Percentiles rank a stretch among this genome's conserved stretches.
Evolutionary conservation across 371 early-diverging fungal species (phyloP).

Genomic region (Mucor lusitanicus): DNA sequence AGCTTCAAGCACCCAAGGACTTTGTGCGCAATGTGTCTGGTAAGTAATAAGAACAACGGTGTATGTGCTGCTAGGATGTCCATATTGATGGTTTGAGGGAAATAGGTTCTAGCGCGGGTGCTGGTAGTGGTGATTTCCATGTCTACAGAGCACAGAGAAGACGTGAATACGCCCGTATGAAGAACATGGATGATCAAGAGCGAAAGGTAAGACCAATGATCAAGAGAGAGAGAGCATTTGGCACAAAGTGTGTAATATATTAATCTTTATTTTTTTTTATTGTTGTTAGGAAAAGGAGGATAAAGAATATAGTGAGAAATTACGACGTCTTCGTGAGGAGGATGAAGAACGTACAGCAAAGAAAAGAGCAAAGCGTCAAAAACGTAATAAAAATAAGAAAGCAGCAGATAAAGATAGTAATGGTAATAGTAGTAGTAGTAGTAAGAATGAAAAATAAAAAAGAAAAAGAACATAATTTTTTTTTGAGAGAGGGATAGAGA

Average conservation of each 20-base stretch:
- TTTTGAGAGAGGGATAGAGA: background rate
- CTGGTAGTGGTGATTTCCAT: constrained; percentile 96
- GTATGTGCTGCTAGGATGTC: too few relatives aligned
- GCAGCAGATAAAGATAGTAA: constrained; percentile 21
- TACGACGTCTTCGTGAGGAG: constrained; percentile 54
- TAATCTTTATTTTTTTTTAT: background rate
- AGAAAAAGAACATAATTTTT: constrained; percentile 3
- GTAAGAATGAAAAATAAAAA: constrained; percentile 1
- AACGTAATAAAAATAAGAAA: constrained; percentile 52
- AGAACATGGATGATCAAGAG: constrained; percentile 77
- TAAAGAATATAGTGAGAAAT: constrained; percentile 58
- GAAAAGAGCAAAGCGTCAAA: constrained; percentile 81
- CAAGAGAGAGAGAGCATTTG: too few relatives aligned
- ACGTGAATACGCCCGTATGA: constrained; percentile 83
- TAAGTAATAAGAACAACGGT: constrained; percentile 14
- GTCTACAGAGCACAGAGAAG: constrained; percentile 89
- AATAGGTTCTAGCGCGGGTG: constrained; percentile 91
- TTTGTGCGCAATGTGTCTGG: constrained; percentile 82
- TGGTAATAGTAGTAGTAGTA: constrained; percentile 1
- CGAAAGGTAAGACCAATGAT: constrained; percentile 59
- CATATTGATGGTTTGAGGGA: background rate
- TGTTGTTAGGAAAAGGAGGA: constrained; percentile 44
- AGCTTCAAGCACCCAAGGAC: constrained; percentile 69
- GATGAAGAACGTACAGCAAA: constrained; percentile 87
- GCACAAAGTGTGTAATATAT: too few relatives aligned